Evolutionary conservation across 768 basidiomycete species (phyloP), one percentile per base, ranked within the genome.

Genomic region (Mycena galopus): DNA sequence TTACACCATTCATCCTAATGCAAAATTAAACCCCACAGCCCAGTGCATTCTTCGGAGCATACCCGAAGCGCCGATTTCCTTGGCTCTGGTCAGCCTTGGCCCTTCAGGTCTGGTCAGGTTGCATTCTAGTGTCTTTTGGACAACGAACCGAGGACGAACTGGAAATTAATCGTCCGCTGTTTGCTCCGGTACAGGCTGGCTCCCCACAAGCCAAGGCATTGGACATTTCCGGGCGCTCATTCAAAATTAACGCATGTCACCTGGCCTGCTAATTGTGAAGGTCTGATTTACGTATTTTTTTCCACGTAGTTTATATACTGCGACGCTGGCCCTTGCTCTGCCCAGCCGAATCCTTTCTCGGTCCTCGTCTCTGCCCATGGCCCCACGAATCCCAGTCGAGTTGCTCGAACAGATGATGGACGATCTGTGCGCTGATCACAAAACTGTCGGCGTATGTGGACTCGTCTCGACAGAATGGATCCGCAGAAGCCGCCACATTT

Each of bases 401-500:
- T 60, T 79, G 11, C 33, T 69, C 19, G 78, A 78, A 62, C 56
- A 57, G 19, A 66, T 78, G 21, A 73, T 79, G 62, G 76, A 76
- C 64, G 47, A 61, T n/a, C 67, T 75, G 21, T 61, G 44, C 50
- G 42, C 44, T 19, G 73, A 79, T 62, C 42, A 11, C 27, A 32
- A 35, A 25, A 59, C 77, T 14, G 71, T 79, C 10, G 66, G 60
- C 17, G n/a, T 47, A 17, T 79, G 78, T 55, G 64, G 67, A 10
- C 73, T 77, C n/a, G 77, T 78, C 39, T 77, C 65, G 65, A 57
- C 59, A 23, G 37, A 71, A 29, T 78, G 78, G 77, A 44, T 71
- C 8, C 67, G 51, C 9, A 39, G 69, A 60, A 73, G 73, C 74
- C 58, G 74, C 14, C 65, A 67, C 59, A 70, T 75, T 39, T 29